These are phyloP conservation scores for Raffaelea albimanens DNA, from an alignment of 2,329 filamentous ascomycete species.

Conservation along the genomic window DNA sequence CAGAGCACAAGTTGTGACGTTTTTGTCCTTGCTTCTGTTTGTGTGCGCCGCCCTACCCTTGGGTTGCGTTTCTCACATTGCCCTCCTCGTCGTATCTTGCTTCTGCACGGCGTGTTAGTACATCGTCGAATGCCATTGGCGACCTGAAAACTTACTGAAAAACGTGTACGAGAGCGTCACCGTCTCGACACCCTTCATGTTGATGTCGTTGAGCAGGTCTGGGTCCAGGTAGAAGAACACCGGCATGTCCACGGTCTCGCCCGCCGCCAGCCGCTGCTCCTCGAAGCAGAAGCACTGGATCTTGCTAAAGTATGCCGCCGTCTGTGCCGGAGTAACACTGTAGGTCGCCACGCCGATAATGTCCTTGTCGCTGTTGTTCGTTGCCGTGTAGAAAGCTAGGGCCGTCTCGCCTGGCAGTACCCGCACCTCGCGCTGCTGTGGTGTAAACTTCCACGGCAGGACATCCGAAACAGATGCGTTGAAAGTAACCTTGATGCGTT, in stretches of 20 bases:
- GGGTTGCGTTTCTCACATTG: constrained; percentile 37
- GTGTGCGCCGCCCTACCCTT: background rate
- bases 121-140: background rate
- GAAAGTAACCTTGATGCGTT: constrained; percentile 90
- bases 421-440: constrained; percentile 92
- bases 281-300: constrained; percentile 99
- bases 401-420: constrained; percentile 95
- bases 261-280: constrained; percentile 85
- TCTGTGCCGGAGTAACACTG: constrained; percentile 90
- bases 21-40: no score
- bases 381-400: constrained; percentile 94
- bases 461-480: constrained; percentile 91
- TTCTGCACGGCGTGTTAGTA: constrained; percentile 37
- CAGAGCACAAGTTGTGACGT: no score
- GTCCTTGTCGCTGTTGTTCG: constrained; percentile 79
- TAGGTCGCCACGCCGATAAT: constrained; percentile 98
- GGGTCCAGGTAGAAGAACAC: constrained; percentile 99
- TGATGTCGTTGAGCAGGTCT: constrained; percentile 82
- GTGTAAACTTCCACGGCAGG: constrained; percentile 92
- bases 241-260: constrained; percentile 98
- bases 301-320: constrained; percentile 97
- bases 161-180: constrained; percentile 97
- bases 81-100: constrained; percentile 79
- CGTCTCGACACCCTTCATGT: constrained; percentile 89
- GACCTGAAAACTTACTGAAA: constrained; percentile 64